Evolutionary conservation across 345 rosid species (phyloP), one percentile per base, ranked within the genome.

Genomic region (Eucalyptus sp.): DNA sequence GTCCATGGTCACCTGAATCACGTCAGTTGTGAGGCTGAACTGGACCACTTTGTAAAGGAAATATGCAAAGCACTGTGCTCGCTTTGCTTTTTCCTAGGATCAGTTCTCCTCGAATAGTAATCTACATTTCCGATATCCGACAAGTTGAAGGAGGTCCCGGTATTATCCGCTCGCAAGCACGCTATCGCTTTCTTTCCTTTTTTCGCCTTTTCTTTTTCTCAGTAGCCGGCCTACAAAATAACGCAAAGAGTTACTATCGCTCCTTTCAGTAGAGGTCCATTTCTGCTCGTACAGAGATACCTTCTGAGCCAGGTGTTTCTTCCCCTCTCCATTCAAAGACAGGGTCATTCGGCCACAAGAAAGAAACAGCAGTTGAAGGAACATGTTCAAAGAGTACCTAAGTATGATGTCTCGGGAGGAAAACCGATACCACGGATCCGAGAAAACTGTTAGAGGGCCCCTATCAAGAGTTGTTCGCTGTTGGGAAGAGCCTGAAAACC

Each of bases 101-200:
- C 88, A 79, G 85, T 86, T 89, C 89, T 88, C 88, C 48, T 60
- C 87, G 49, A 88, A 88, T 86, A 66, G 90, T 92, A 64, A 37
- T 87, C 68, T 68, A 79, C 46, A 80, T 51, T 71, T 10, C 83
- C 83, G 83, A 71, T 71, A 10, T 10, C 83, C 46, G 14, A 71
- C 83, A 37, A 71, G 83, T 71, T 37, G 46, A 10, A 20, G 83
- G 83, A 71, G 83, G 83, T 37, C 83, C 83, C 27, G 46, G 83
- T 10, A 71, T 37, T 37, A 71, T 71, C 83, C 83, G 7, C 83
- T 37, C 22, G 83, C 83, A 20, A 20, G 46, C 27, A 71, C 46
- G 4, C 10, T 5, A 5, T 71, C 83, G 8, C 83, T 71, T 5
- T 71, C 83, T 71, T 18, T 10, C 25, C 46, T 71, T 71, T 66